phyloP scores from a whole-genome alignment of 306 rosid genomes.

The Trichosanthes cucumerina region DNA sequence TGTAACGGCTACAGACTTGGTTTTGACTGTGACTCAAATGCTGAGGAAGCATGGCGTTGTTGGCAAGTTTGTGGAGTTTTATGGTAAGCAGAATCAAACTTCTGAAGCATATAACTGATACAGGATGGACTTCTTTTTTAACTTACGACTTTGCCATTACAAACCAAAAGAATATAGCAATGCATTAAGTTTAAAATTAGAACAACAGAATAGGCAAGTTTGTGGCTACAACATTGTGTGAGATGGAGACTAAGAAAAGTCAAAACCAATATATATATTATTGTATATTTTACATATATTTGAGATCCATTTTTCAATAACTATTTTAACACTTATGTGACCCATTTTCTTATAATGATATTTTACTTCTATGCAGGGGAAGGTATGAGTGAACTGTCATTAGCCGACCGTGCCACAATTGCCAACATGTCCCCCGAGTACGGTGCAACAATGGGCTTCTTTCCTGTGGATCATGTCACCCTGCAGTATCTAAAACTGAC shows the following conservation, averaged over 20 bases:
- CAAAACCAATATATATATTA: not conserved
- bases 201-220: not conserved
- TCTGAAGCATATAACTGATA: not conserved
- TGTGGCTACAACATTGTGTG: not conserved
- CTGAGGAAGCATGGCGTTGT: conserved; percentile 96
- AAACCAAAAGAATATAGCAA: not conserved
- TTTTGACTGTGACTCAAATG: conserved; percentile 88
- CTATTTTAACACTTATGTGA: not conserved
- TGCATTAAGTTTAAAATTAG: not conserved
- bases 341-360: not conserved
- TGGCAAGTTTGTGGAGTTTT: conserved; percentile 93
- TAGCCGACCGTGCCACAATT: conserved; percentile 94
- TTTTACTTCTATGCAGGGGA: conserved; percentile 50
- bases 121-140: not conserved
- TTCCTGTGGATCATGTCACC: conserved; percentile 96
- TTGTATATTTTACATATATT: not conserved
- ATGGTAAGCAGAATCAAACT: conserved; percentile 37
- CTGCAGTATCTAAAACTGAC: conserved; percentile 82
- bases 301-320: not conserved
- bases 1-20: conserved; percentile 95
- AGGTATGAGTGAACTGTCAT: conserved; percentile 80
- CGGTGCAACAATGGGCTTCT: conserved; percentile 98
- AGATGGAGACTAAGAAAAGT: not conserved
- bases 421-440: conserved; percentile 97
- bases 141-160: not conserved